Evolutionary conservation across 306 rosid genomes (phyloP).

Genomic region (Fagus sylvatica): DNA sequence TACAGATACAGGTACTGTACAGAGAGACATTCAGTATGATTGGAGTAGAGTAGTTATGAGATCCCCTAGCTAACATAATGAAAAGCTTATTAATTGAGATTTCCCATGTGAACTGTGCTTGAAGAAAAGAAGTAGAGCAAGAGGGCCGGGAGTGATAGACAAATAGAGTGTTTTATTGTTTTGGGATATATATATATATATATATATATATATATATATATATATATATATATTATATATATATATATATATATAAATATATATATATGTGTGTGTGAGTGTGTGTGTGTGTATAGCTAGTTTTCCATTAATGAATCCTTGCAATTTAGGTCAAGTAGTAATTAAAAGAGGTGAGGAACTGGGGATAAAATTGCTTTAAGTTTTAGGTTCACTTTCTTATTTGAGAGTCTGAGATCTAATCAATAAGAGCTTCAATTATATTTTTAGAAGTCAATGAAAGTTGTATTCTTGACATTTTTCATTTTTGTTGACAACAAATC

Average conservation of each 20-base stretch:
- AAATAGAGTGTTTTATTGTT: no score
- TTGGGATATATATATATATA: no score
- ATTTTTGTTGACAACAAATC: constrained; percentile 6
- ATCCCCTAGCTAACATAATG: neutral
- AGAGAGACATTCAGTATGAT: neutral
- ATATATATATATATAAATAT: no score
- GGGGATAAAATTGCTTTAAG: neutral
- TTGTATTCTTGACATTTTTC: constrained; percentile 12
- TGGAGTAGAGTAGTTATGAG: neutral
- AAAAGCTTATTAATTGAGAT: no score
- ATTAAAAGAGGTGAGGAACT: neutral
- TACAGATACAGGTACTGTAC: neutral
- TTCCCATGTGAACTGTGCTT: no score
- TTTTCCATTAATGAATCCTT: no score
- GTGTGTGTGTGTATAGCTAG: no score
- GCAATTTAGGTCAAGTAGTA: neutral
- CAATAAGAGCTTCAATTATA: neutral
- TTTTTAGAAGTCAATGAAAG: constrained; percentile 27
- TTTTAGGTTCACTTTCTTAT: neutral
- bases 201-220: no score
- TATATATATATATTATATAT: no score
- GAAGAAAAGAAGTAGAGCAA: no score
- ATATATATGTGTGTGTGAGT: no score
- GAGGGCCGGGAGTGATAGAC: no score
- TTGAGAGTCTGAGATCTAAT: neutral